Evolutionary conservation across 192 early-diverging fungal genomes (phyloP).

Genomic region (Podochytrium sp.): DNA sequence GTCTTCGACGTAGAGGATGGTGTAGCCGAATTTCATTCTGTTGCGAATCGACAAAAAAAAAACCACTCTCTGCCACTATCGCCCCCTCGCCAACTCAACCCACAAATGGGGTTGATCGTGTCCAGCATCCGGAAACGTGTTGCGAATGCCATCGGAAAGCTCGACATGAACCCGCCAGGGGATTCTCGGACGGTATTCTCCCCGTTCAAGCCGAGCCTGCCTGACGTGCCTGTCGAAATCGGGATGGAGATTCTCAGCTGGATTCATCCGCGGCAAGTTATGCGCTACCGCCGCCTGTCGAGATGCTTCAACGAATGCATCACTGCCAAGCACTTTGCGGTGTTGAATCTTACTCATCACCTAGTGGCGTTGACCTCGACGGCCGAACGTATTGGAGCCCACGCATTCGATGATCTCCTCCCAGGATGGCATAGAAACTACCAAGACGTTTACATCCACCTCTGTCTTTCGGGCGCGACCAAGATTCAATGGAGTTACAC

Average conservation of each 20-base stretch:
- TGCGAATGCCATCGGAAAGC: no score
- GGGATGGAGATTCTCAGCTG: not conserved
- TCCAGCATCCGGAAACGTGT: no score
- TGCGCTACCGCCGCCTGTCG: not conserved
- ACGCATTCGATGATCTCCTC: not conserved
- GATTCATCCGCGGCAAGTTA: not conserved
- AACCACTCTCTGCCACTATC: no score
- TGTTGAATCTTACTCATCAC: not conserved
- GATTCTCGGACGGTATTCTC: no score
- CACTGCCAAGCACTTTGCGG: not conserved
- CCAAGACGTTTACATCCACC: not conserved
- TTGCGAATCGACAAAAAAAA: no score
- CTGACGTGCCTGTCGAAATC: not conserved
- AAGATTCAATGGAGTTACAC: not conserved
- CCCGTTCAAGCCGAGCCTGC: no score
- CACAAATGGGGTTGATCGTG: no score
- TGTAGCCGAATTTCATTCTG: no score
- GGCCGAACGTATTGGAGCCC: not conserved
- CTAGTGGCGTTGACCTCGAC: not conserved
- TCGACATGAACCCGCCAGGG: no score
- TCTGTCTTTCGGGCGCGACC: no score
- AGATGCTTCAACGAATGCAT: conserved; percentile 2
- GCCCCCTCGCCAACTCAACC: no score
- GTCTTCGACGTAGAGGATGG: no score
- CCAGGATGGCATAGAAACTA: not conserved